Conservation (phyloP, 164 flowering plant species). For the Annona squamosa region DNA sequence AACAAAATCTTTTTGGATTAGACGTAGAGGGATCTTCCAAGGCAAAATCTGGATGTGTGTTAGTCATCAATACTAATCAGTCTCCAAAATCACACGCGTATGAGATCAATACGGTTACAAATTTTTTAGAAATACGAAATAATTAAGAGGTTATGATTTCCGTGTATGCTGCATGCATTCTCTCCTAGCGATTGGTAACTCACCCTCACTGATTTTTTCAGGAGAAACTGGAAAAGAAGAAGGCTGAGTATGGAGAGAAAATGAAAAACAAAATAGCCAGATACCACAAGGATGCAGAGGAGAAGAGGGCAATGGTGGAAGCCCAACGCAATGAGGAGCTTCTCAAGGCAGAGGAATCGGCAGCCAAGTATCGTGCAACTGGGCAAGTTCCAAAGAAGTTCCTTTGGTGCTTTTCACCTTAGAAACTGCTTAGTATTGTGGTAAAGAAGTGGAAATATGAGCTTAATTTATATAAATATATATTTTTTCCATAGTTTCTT, state of each 20-base stretch:
- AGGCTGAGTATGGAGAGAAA: slow-evolving; percentile 65
- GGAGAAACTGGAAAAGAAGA: slow-evolving; percentile 78
- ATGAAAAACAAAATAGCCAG: slow-evolving; percentile 64
- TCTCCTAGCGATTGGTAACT: not conserved
- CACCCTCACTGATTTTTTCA: slow-evolving; percentile 9
- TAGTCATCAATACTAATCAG: not conserved
- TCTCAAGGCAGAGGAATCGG: slow-evolving; percentile 67
- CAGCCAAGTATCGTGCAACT: slow-evolving; percentile 74
- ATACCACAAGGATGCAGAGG: slow-evolving; percentile 74
- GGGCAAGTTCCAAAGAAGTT: slow-evolving; percentile 67
- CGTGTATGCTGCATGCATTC: too few species aligned
- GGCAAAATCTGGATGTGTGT: not conserved
- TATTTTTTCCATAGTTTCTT: slow-evolving; percentile 3
- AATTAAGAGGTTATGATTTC: too few species aligned
- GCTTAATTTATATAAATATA: not conserved
- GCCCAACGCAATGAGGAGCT: slow-evolving; percentile 63
- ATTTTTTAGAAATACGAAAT: too few species aligned
- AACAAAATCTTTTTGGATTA: not conserved
- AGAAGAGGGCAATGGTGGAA: slow-evolving; percentile 62
- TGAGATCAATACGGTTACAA: not conserved
- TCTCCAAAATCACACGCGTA: not conserved
- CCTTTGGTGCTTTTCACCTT: slow-evolving; percentile 43
- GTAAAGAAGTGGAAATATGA: not conserved
- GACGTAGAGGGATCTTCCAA: not conserved
- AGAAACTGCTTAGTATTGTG: slow-evolving; percentile 2